A percentile compares a stretch with the other conserved stretches of the same genome.
Evolutionary conservation across 441 rosid genomes (phyloP).

Genomic region (Erodium texanum): DNA sequence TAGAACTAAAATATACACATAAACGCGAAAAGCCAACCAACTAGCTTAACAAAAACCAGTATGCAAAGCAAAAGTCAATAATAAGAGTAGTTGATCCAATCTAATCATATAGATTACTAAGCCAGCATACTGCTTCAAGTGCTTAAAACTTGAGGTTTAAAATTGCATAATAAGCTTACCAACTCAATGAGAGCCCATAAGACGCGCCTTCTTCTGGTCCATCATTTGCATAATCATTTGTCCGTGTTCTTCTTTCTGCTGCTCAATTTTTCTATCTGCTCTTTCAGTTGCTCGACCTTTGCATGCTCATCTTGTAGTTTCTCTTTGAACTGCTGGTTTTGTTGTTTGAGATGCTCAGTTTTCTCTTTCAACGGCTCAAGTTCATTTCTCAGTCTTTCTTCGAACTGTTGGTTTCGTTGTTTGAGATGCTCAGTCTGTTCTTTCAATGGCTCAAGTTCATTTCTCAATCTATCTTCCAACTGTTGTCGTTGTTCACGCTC

Average conservation of each 20-base stretch:
- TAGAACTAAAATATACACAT: no score
- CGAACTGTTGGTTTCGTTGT: no score
- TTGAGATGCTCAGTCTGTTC: no score
- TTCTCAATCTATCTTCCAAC: not conserved
- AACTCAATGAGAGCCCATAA: not conserved
- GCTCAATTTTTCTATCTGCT: not conserved
- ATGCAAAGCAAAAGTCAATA: no score
- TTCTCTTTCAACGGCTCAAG: not conserved
- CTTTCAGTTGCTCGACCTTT: not conserved
- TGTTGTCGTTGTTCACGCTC: not conserved
- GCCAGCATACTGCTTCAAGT: no score
- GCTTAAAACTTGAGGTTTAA: not conserved
- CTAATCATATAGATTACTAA: no score
- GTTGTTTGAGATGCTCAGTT: not conserved
- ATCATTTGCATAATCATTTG: not conserved
- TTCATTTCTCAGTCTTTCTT: not conserved
- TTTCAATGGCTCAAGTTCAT: not conserved
- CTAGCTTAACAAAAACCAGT: no score
- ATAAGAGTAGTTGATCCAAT: no score
- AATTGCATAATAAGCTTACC: not conserved
- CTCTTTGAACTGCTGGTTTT: not conserved
- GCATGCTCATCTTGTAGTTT: not conserved
- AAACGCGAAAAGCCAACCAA: no score
- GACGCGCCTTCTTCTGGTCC: not conserved
- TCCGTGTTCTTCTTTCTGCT: not conserved